Conservation (phyloP, 176 grass and related monocot genomes). For the Metroxylon sagu region DNA sequence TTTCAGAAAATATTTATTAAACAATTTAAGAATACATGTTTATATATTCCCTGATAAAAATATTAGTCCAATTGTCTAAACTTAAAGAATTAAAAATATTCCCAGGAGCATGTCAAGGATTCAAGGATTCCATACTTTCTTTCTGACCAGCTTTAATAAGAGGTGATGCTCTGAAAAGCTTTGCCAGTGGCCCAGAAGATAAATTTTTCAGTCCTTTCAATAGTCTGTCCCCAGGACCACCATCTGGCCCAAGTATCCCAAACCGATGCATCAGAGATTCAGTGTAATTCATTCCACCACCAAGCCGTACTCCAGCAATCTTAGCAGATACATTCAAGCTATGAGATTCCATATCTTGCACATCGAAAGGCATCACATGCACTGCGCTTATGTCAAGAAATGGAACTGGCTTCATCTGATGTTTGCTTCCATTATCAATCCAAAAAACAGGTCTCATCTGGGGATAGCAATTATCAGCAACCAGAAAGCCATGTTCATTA, state of each 20-base stretch:
- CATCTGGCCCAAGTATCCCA: slow-evolving; percentile 90
- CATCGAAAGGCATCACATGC: slow-evolving; percentile 88
- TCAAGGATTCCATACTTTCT: slow-evolving; percentile 1
- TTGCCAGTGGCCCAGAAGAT: slow-evolving; percentile 86
- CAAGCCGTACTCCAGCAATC: slow-evolving; percentile 78
- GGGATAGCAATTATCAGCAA: slow-evolving; percentile 41
- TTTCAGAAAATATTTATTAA: too few relatives aligned
- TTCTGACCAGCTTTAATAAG: slow-evolving; percentile 33
- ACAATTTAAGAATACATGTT: too few relatives aligned
- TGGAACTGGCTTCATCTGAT: slow-evolving; percentile 39
- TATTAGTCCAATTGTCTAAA: too few relatives aligned
- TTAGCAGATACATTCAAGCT: slow-evolving; percentile 82
- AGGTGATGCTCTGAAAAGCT: slow-evolving; percentile 75
- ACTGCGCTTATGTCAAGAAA: slow-evolving; percentile 81
- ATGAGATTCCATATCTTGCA: slow-evolving; percentile 85
- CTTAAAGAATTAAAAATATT: too few relatives aligned
- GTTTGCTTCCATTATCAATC: slow-evolving; percentile 67
- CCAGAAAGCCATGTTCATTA: slow-evolving; percentile 20
- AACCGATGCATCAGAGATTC: slow-evolving; percentile 84
- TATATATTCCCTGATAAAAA: too few relatives aligned
- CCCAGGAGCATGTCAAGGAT: too few relatives aligned
- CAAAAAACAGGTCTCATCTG: slow-evolving; percentile 97
- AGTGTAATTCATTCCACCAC: slow-evolving; percentile 87
- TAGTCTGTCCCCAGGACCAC: slow-evolving; percentile 80
- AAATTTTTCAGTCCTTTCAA: slow-evolving; percentile 88